Conservation (phyloP, 2,329 filamentous ascomycete species). For the Monascus ruber region DNA sequence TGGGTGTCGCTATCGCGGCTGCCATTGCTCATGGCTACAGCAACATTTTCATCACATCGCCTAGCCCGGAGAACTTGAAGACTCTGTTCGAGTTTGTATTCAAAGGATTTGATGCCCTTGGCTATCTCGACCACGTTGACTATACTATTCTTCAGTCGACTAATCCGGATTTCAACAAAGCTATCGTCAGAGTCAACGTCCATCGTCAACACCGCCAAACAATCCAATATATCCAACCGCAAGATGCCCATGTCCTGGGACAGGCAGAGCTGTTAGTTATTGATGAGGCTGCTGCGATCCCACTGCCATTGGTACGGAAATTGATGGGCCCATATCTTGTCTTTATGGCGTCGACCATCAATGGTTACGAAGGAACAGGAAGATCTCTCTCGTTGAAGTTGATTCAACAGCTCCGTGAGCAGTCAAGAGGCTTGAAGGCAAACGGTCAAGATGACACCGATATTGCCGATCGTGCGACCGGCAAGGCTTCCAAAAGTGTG, state of each 20-base stretch:
- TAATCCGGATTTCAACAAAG: slow-evolving; percentile 98
- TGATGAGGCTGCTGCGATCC: slow-evolving; percentile 94
- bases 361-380: slow-evolving; percentile 95
- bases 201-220: slow-evolving; percentile 92
- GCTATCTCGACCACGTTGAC: slow-evolving; percentile 88
- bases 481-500: slow-evolving; percentile 55
- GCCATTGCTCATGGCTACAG: slow-evolving; percentile 94
- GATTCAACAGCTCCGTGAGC: slow-evolving; percentile 91
- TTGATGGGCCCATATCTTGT: slow-evolving; percentile 94
- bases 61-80: slow-evolving; percentile 95
- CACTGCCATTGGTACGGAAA: slow-evolving; percentile 81
- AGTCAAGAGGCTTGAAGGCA: slow-evolving; percentile 55
- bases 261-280: slow-evolving; percentile 94
- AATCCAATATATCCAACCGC: slow-evolving; percentile 95
- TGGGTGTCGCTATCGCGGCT: slow-evolving; percentile 87
- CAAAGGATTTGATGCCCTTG: slow-evolving; percentile 91
- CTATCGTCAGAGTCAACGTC: slow-evolving; percentile 92
- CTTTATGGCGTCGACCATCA: slow-evolving; percentile 99
- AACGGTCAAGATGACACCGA: slow-evolving; percentile 49
- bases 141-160: slow-evolving; percentile 98
- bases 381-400: slow-evolving; percentile 90
- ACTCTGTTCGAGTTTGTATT: slow-evolving; percentile 97
- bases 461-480: slow-evolving; percentile 67
- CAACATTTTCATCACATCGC: slow-evolving; percentile 98
- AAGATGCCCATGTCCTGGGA: slow-evolving; percentile 87